Conservation (phyloP, 208 protist genomes). For the Endotrypanum monterogeii region DNA sequence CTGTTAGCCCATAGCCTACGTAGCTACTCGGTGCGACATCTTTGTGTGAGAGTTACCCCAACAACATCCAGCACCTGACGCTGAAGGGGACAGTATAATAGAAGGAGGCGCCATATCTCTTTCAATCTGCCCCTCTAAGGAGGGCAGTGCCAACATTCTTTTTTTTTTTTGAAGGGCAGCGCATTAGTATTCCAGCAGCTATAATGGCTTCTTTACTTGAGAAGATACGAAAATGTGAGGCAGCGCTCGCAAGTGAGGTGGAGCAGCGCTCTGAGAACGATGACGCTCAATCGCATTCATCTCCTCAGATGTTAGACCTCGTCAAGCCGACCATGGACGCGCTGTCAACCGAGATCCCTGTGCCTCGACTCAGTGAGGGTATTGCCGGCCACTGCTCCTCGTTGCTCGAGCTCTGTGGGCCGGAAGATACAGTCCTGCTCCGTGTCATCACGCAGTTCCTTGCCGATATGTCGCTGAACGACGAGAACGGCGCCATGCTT, state of each 20-base stretch:
- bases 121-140: neutral
- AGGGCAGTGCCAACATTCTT: neutral
- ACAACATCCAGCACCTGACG: no score
- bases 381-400: constrained; percentile 55
- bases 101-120: neutral
- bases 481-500: constrained; percentile 62
- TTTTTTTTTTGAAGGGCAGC: no score
- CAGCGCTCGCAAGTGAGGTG: constrained; percentile 5
- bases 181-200: no score
- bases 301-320: constrained; percentile 20
- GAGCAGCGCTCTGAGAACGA: neutral
- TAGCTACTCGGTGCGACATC: no score
- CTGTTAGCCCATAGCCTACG: no score
- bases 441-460: constrained; percentile 44
- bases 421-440: constrained; percentile 15
- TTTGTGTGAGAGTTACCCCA: no score
- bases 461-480: constrained; percentile 58
- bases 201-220: constrained; percentile 5
- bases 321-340: constrained; percentile 46
- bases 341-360: constrained; percentile 24
- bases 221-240: constrained; percentile 17
- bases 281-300: neutral
- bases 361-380: constrained; percentile 49
- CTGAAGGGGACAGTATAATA: neutral
- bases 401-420: constrained; percentile 42